Conservation (phyloP, 1,284 basidiomycete species). For the Ceratobasidium sp. region DNA sequence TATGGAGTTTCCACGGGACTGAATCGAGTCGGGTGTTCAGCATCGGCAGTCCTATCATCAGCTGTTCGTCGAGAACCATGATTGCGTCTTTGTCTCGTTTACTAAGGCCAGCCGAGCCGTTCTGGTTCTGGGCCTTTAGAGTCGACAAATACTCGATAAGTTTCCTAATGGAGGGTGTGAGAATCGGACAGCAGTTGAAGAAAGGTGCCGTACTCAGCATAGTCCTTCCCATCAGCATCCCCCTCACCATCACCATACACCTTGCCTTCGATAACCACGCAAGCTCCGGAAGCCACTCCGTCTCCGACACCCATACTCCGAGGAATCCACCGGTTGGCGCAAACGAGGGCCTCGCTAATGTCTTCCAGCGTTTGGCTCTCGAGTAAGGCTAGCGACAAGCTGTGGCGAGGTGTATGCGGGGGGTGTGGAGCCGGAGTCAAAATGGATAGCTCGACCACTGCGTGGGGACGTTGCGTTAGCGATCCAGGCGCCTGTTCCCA, state of each 20-base stretch:
- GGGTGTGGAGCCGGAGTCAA: conserved; percentile 37
- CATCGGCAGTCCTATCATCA: conserved; percentile 39
- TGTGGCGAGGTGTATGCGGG: conserved; percentile 44
- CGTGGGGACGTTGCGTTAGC: conserved; percentile 18
- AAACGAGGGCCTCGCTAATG: conserved; percentile 41
- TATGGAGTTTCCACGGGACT: conserved; percentile 40
- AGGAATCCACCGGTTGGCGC: conserved; percentile 41
- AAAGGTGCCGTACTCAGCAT: conserved; percentile 34
- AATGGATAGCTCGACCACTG: conserved; percentile 41
- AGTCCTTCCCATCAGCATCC: conserved; percentile 41
- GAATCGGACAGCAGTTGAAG: neutral
- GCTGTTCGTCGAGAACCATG: conserved; percentile 39
- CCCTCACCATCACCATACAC: conserved; percentile 44
- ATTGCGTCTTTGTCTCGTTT: conserved; percentile 41
- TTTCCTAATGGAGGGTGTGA: conserved; percentile 29
- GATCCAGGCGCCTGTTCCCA: conserved; percentile 12
- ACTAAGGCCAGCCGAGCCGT: conserved; percentile 24
- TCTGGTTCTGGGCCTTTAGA: conserved; percentile 30
- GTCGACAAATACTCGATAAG: conserved; percentile 38
- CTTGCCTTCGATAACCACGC: conserved; percentile 34
- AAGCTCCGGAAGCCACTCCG: conserved; percentile 35
- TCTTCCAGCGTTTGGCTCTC: conserved; percentile 36
- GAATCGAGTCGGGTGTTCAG: conserved; percentile 34
- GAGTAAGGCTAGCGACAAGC: conserved; percentile 37
- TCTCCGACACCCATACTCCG: conserved; percentile 30